Conservation (phyloP, 768 basidiomycete species). For the Rhizopogon salebrosus region DNA sequence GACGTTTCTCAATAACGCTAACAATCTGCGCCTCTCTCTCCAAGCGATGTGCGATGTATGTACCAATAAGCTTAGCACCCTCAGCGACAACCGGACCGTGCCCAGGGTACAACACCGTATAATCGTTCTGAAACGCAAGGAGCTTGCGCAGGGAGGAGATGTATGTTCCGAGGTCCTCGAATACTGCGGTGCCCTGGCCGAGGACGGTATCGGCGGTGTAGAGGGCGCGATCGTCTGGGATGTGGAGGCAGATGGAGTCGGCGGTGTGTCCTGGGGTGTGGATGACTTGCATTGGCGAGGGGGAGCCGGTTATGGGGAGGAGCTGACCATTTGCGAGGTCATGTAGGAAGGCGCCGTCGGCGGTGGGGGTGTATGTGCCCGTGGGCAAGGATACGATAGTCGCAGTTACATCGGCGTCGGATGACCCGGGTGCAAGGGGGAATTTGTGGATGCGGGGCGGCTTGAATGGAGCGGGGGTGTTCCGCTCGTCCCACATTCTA, state of each 20-base stretch:
- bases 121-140: constrained; percentile 36
- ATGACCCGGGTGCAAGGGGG: constrained; percentile 32
- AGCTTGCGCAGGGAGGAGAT: constrained; percentile 58
- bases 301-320: constrained; percentile 30
- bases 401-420: constrained; percentile 35
- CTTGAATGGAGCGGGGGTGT: constrained; percentile 40
- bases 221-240: constrained; percentile 65
- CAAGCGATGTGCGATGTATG: constrained; percentile 77
- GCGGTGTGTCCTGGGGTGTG: constrained; percentile 89
- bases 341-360: constrained; percentile 45
- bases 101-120: constrained; percentile 71
- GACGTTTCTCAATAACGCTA: constrained; percentile 34
- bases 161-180: constrained; percentile 76
- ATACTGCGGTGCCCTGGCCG: constrained; percentile 86
- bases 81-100: constrained; percentile 78
- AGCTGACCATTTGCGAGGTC: constrained; percentile 53
- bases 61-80: constrained; percentile 54
- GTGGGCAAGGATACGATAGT: constrained; percentile 33
- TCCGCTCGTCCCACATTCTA: constrained; percentile 53
- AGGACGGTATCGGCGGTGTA: constrained; percentile 92
- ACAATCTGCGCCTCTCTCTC: constrained; percentile 81
- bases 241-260: constrained; percentile 76
- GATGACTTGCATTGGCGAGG: constrained; percentile 53
- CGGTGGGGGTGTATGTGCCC: constrained; percentile 41
- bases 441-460: constrained; percentile 78